These are phyloP conservation scores for Melanopsichium pennsylvanicum DNA, from an alignment of 1,284 basidiomycete genomes.

Conservation along the genomic window DNA sequence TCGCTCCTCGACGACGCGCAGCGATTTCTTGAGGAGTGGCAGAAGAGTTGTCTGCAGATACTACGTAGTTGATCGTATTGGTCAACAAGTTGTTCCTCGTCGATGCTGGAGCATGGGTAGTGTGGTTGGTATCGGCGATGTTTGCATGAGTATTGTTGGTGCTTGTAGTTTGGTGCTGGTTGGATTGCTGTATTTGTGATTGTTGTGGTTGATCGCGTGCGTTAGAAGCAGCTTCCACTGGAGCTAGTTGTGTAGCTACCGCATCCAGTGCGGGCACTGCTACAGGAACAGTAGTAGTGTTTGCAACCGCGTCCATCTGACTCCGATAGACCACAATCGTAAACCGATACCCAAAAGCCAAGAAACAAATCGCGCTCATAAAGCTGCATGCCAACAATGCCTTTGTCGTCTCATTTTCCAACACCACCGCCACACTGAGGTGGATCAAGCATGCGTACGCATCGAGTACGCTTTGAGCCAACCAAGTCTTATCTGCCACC, in stretches of 20 bases:
- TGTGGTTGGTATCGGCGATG: too few relatives aligned
- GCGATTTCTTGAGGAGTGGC: slow-evolving; percentile 6
- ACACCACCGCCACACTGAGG: slow-evolving; percentile 32
- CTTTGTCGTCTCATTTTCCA: slow-evolving; percentile 37
- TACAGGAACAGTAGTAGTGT: background rate
- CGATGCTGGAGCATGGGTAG: too few relatives aligned
- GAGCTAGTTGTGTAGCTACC: too few relatives aligned
- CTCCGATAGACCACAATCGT: slow-evolving; percentile 29
- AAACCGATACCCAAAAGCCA: slow-evolving; percentile 40
- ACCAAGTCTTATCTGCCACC: slow-evolving; percentile 53
- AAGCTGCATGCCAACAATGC: slow-evolving; percentile 36
- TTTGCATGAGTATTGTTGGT: too few relatives aligned
- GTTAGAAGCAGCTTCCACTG: background rate
- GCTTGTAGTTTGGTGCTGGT: too few relatives aligned
- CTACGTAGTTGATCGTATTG: slow-evolving; percentile 2
- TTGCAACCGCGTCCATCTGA: slow-evolving; percentile 30
- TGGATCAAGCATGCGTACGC: slow-evolving; percentile 45
- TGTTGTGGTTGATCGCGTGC: too few relatives aligned
- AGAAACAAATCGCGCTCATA: slow-evolving; percentile 35
- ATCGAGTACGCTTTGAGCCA: slow-evolving; percentile 59
- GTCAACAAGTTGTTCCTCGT: too few relatives aligned
- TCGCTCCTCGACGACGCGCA: slow-evolving; percentile 16
- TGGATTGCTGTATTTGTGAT: too few relatives aligned
- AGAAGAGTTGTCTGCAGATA: background rate
- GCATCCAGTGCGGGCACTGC: background rate